Base-by-base conservation (phyloP, 148 eudicot genomes). In the Rhododendron molle region DNA sequence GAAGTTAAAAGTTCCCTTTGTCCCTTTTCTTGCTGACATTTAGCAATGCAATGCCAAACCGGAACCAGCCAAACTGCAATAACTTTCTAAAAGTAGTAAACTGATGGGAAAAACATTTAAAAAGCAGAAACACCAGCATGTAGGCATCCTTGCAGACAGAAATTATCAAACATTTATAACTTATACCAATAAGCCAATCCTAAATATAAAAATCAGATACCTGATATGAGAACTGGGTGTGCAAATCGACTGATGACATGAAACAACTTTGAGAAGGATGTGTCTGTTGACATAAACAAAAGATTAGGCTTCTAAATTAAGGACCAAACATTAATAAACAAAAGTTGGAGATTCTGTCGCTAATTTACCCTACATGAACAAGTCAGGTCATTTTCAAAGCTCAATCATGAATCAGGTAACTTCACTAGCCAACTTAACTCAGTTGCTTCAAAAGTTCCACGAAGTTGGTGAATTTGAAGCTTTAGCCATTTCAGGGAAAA, bases 211-310 rank as follows among this genome's bases (percentile, higher is more conserved):
- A 79, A 50, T 40, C 32, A 77, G 36, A 80, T 88, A 94, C 97
- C 97, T 94, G 97, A 86, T 94, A 94, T 18, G 97, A 87, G 84
- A 71, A 93, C 73, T 94, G 97, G 15, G 97, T 94, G 89, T 94
- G 97, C 86, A 94, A 88, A 89, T 94, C 97, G 79, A 93, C 86
- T 80, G 97, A 94, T 34, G 97, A 94, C 97, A 94, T 93, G 83
- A 94, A 94, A 88, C 97, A 94, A 67, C 90, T 94, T 83, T 94
- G 97, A 32, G 97, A 91, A 86, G 97, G 97, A 92, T 94, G 97
- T 15, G 97, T 94, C 97, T 94, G 97, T 72, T 16, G 83, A 86
- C 32, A 76, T 47, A 82, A 85, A 86, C 82, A 81, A 85, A 50
- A 73, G 44, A 87, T 43, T 47, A 83, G 86, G 40, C 62, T 76